Base-by-base conservation (phyloP, 1,139 yeast genomes). In the Scheffersomyces stambukii region DNA sequence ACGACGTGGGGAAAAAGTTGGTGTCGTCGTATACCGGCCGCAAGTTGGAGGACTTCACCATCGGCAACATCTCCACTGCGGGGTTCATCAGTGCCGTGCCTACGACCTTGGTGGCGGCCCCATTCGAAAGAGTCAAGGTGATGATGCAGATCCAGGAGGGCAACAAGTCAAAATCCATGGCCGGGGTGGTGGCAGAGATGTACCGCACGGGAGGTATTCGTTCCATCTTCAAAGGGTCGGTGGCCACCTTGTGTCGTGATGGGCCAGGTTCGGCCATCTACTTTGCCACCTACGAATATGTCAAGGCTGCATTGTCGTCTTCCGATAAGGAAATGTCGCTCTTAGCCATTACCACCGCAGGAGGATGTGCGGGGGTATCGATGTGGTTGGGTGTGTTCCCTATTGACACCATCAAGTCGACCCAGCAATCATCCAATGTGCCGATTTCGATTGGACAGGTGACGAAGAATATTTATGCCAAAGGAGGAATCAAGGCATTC, bases 381-480 rank as follows among this genome's bases (percentile, higher is more conserved):
- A 89, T 89, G 97, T 91, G 98, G 98, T 62, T 83, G 25, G 86
- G 84, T 24, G 94, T 91, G 23, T 91, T 88, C 85, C 98, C 98
- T 25, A 74, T 91, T 31, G 98, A 91, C 56, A 91, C 97, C 13
- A 82, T 91, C 57, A 91, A 91, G 65, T 85, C 96, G 3, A 78
- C 81, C 33, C 77, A 88, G 49, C 84, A 81, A 41, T 75, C 89
- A 6, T 75, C 89, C 15, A 68, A 74, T 29, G 59, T 64, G 21
- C 72, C 63, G 31, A 66, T 75, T 22, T 71, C 85, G 11, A 78
- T 88, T 52, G 58, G 65, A 6, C 75, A 75, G 41, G 86, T 88
- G 28, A 76, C 95, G 8, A 64, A 64, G 38, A 72, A 44, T 69
- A 89, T 47, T 60, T 73, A 75, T 51, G 52, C 68, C 16, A 72